phyloP scores from a whole-genome alignment of 2,329 filamentous ascomycete genomes.

The Metarhizium robertsii region DNA sequence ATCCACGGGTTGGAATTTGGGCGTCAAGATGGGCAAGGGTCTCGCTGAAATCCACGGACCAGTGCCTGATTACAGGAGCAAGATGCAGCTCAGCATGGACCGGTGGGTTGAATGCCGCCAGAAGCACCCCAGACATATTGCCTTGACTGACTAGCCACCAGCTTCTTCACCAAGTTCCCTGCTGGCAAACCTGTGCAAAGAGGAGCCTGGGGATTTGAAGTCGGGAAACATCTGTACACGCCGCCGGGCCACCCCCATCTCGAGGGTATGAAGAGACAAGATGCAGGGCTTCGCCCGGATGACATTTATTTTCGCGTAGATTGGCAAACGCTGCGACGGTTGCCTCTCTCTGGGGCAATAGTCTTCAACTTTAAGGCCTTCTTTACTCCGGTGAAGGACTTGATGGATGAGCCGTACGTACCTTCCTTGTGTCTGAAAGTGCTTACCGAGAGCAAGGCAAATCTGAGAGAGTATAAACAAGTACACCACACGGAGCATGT shows the following conservation, averaged over 20 bases:
- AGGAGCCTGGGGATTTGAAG: conserved; percentile 75
- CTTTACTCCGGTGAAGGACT: conserved; percentile 64
- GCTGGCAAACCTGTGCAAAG: conserved; percentile 69
- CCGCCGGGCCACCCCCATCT: conserved; percentile 57
- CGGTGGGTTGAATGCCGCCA: conserved; percentile 37
- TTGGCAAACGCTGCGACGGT: conserved; percentile 75
- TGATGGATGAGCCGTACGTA: conserved; percentile 63
- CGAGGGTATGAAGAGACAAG: conserved; percentile 49
- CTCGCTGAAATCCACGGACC: conserved; percentile 62
- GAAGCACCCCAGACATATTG: not conserved
- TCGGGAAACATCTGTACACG: conserved; percentile 67
- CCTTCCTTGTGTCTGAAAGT: conserved; percentile 61
- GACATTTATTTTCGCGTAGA: conserved; percentile 68
- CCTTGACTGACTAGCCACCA: conserved; percentile 18
- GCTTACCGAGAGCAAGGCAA: conserved; percentile 55
- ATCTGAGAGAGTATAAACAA: conserved; percentile 70
- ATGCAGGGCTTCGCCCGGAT: conserved; percentile 42
- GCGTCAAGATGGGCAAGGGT: conserved; percentile 61
- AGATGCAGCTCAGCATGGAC: conserved; percentile 84
- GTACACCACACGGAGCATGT: conserved; percentile 73
- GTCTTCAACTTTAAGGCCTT: conserved; percentile 86
- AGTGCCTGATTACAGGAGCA: conserved; percentile 78
- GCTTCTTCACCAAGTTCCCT: conserved; percentile 74
- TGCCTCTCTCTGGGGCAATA: conserved; percentile 66
- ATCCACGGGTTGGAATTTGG: conserved; percentile 69